Base-by-base conservation (phyloP, 1,139 yeast genomes). In the Sugiyamaella paludigena region DNA sequence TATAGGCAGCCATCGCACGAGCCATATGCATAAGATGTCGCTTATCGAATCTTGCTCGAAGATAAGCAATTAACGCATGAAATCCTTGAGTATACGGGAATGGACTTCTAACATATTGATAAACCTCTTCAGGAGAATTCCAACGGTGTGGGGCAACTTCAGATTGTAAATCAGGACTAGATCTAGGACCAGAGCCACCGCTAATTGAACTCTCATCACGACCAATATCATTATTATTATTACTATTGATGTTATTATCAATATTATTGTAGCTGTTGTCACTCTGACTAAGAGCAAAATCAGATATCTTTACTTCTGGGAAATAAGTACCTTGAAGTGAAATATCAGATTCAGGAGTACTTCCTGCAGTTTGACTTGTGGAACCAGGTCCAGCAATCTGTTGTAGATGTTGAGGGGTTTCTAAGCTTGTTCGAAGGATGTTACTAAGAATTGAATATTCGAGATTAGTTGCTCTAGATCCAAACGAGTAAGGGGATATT, bases 61-160 rank as follows among this genome's bases (percentile, higher is more conserved):
- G 71, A 64, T 91, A 89, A 4, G 84, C 79, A 60, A 87, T 84
- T 49, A 91, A 73, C 37, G 83, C 81, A 66, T 89, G 96, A 66
- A 84, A 91, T 1, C 96, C 96, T 3, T 89, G 87, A 0, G 96
- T 91, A 61, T 91, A 92, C 2, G 89, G 78, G 62, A 85, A 91
- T 0, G 98, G 97, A 43, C 74, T 53, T 4, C 56, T 54, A 12
- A 64, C 63, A 34, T 52, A 55, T n/a, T 57, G 53, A 43, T 64
- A 64, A 1, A 63, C 61, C 32, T 60, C 64, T 29, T 62, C 65
- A 2, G 67, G 67, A 34, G 61, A 59, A 13, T 43, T 43, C 9
- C 24, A 43, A 13, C 42, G 6, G 24, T 43, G 41, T 19, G 45
- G 47, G 35, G 38, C 13, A 7, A 40, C 40, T n/a, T 40, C 45